Evolutionary conservation across 108 stramenopile species (phyloP), one percentile per base, ranked within the genome.

Genomic region (Fistulifera pelliculosa): DNA sequence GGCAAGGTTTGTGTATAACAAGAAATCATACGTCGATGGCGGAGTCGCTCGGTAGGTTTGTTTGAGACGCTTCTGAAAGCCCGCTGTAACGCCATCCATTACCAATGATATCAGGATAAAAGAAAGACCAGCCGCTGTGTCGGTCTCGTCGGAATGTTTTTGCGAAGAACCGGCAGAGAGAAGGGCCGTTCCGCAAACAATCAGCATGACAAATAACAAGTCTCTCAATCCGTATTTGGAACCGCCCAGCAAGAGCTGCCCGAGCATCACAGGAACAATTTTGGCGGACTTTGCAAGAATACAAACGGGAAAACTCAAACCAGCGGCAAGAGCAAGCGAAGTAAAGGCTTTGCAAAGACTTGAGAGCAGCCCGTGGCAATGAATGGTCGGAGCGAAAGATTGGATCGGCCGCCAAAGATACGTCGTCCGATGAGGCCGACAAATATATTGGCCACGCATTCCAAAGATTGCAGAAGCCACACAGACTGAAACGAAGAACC

Each of bases 231-330:
- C 57, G 58, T 86, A 84, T 7, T 28, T 52, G 22, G 80, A 71
- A 52, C 83, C 81, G 2, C 80, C 81, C 18, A 83, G 52, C 17
- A 87, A 21, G 39, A 75, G 52, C 27, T 69, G 68, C 0, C 83
- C 83, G 12, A 76, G 43, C 90, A 92, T 90, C 22, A 93, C 94
- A 11, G 92, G 94, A 7, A 91, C 90, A 77, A 94, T 93, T 64
- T 96, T 96, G 52, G 87, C 90, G 56, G 69, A 73, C 64, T 96
- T 96, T 17, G 87, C 90, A 27, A 96, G 70, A 6, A 89, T 85
- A n/a, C 85, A 82, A 22, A 94, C 71, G 4, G 95, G 95, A 71
- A 92, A 96, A 41, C 57, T 58, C 44, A 93, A 60, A 47, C 79
- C 79, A 22, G 73, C 70, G 10, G 79, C 77, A 48, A 93, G 49